Percentiles rank a stretch among this genome's conserved stretches.
These are phyloP conservation scores for Lipomyces orientalis DNA, from an alignment of 805 yeast genomes.

Conservation along the genomic window DNA sequence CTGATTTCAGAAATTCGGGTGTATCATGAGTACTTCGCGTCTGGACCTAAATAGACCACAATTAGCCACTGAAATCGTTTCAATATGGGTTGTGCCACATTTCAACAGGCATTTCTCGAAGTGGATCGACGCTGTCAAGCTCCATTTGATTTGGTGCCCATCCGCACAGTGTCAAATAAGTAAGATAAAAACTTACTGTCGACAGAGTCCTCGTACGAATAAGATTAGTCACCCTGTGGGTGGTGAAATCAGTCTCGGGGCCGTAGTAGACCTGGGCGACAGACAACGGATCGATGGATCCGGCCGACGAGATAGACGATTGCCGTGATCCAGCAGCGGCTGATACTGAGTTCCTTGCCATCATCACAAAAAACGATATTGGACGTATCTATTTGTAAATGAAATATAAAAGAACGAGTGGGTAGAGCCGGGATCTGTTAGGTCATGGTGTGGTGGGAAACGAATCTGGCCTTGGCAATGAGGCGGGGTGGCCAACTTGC, in stretches of 20 bases:
- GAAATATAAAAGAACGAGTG: background rate
- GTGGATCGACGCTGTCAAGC: background rate
- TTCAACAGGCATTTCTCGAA: no score
- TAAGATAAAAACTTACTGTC: constrained; percentile 19
- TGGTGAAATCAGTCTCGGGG: constrained; percentile 46
- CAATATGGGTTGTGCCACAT: background rate
- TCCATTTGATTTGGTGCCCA: background rate
- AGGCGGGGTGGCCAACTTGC: background rate
- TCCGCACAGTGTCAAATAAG: background rate
- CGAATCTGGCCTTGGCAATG: background rate
- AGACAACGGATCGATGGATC: constrained; percentile 64
- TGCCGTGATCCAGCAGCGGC: constrained; percentile 10
- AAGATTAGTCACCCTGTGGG: constrained; percentile 56
- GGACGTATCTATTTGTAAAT: background rate
- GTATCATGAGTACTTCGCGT: background rate
- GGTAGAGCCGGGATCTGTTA: background rate
- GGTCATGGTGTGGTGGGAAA: no score
- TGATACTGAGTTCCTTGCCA: background rate
- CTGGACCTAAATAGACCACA: background rate
- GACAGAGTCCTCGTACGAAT: constrained; percentile 44
- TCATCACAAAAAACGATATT: background rate
- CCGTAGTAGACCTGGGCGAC: constrained; percentile 75
- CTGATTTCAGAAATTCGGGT: constrained; percentile 11
- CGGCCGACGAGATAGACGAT: constrained; percentile 30
- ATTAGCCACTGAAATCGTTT: background rate